These are phyloP conservation scores for Aspergillus tubingensis DNA, from an alignment of 2,329 filamentous ascomycete genomes.

Conservation along the genomic window DNA sequence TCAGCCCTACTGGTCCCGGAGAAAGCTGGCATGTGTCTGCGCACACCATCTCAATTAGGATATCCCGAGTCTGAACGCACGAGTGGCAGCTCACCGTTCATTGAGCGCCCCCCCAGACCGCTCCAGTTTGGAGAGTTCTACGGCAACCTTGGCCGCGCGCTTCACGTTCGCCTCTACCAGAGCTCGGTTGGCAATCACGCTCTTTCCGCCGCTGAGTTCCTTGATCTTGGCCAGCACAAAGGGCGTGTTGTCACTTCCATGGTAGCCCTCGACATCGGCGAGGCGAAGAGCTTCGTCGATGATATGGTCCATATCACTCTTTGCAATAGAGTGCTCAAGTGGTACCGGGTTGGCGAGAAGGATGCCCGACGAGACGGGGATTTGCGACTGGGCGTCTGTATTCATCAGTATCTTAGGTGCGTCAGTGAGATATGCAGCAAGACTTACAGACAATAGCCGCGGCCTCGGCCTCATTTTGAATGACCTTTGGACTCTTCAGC, in stretches of 20 bases:
- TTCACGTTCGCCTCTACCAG: constrained; percentile 68
- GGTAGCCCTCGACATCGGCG: constrained; percentile 64
- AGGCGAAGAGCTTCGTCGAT: constrained; percentile 70
- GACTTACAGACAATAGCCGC: constrained; percentile 77
- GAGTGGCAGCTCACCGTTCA: constrained; percentile 41
- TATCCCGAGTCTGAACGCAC: constrained; percentile 24
- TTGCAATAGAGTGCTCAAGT: constrained; percentile 67
- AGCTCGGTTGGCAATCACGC: constrained; percentile 72
- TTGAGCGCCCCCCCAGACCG: constrained; percentile 26
- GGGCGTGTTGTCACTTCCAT: constrained; percentile 78
- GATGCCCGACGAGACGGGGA: constrained; percentile 75
- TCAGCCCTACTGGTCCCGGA: constrained; percentile 26
- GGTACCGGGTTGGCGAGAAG: constrained; percentile 90
- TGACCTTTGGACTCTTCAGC: constrained; percentile 71
- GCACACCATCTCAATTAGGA: constrained; percentile 38
- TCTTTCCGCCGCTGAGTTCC: constrained; percentile 71
- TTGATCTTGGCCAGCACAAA: constrained; percentile 79
- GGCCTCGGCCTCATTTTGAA: constrained; percentile 76
- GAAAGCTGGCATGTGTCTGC: constrained; percentile 42
- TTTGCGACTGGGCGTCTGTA: constrained; percentile 68
- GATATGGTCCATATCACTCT: constrained; percentile 67
- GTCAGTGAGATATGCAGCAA: too few relatives aligned
- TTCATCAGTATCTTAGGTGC: too few relatives aligned
- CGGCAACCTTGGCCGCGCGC: constrained; percentile 65
- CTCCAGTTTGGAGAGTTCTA: constrained; percentile 61